phyloP scores from a whole-genome alignment of 441 rosid genomes.

The Eugenia klotzschiana region DNA sequence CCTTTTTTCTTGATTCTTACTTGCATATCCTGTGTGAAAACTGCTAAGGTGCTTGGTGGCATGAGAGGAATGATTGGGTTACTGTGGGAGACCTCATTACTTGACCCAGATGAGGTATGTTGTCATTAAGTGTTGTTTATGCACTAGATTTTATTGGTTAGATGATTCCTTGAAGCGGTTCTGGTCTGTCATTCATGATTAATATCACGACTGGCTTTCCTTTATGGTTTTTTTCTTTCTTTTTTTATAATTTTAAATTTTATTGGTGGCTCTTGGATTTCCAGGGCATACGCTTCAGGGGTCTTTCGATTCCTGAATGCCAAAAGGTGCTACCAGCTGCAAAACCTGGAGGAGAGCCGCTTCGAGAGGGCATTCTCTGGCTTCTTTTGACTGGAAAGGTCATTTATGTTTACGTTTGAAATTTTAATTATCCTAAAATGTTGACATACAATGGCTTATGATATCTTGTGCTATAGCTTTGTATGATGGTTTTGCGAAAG shows the following conservation, averaged over 20 bases:
- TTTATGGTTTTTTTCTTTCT: background rate
- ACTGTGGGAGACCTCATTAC: slow-evolving; percentile 96
- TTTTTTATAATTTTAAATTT: background rate
- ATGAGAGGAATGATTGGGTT: slow-evolving; percentile 99
- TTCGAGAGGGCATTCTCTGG: slow-evolving; percentile 96
- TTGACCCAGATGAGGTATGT: slow-evolving; percentile 83
- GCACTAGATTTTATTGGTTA: background rate
- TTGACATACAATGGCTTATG: background rate
- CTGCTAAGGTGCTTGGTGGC: slow-evolving; percentile 75
- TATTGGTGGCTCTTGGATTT: slow-evolving; percentile 6
- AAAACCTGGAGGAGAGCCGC: slow-evolving; percentile 79
- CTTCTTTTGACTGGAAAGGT: slow-evolving; percentile 97
- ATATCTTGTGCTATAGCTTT: background rate
- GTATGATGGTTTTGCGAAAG: background rate
- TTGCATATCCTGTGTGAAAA: slow-evolving; percentile 1
- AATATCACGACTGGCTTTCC: background rate
- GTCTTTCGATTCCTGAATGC: slow-evolving; percentile 92
- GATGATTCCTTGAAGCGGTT: background rate
- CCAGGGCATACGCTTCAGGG: slow-evolving; percentile 91
- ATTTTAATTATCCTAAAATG: background rate
- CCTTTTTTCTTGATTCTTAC: background rate
- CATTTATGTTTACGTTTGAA: background rate
- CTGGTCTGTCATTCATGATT: background rate
- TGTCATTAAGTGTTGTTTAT: background rate
- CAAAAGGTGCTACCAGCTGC: slow-evolving; percentile 84